Base-by-base conservation (phyloP, 176 grass and related monocot species). In the Oryza brachyantha region DNA sequence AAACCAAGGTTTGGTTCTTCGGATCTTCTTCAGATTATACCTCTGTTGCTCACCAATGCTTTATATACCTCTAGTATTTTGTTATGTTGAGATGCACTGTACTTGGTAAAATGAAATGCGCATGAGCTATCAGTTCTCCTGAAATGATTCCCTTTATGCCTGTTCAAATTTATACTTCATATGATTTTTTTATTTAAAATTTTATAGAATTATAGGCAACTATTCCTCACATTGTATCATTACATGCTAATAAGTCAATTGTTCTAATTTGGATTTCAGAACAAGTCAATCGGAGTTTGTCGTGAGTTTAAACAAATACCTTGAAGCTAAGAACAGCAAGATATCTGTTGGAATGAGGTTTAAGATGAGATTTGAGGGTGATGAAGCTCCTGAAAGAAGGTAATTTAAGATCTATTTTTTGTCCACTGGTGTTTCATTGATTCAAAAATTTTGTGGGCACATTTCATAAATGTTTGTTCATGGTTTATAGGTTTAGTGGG, bases 381-480 rank as follows among this genome's bases (percentile, higher is more conserved):
- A 93, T 28, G 93, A 97, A 78, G 70, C 93, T 72, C 85, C 90
- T 68, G 93, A 97, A 85, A 86, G 80, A 93, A 97, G 87, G 93
- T 93, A 76, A 36, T 81, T 73, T 78, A 29, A 29, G 7, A 65
- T 57, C 29, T 75, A 35, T 54, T 74, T 60, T 81, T 70, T 16
- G 0, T 32, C 52, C 34, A 31, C 35, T 38, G 39, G 72, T 72
- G 38, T 48, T 65, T 71, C 22, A 80, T 77, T 67, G 55, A 68
- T 27, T 84, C 1, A 14, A 40, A 72, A 70, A 78, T 79, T 72
- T 24, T 59, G 43, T 26, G 4, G 58, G 57, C 34, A 35, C 26
- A 19, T 78, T 10, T 81, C 31, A 72, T 68, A 34, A 45, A 38
- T 19, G 26, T 83, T 62, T 90, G 62, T 85, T 66, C 32, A 75